Percentiles rank a stretch among this genome's conserved stretches.
Evolutionary conservation across 2,329 filamentous ascomycete genomes (phyloP).

Genomic region (Rhinocladiella similis): DNA sequence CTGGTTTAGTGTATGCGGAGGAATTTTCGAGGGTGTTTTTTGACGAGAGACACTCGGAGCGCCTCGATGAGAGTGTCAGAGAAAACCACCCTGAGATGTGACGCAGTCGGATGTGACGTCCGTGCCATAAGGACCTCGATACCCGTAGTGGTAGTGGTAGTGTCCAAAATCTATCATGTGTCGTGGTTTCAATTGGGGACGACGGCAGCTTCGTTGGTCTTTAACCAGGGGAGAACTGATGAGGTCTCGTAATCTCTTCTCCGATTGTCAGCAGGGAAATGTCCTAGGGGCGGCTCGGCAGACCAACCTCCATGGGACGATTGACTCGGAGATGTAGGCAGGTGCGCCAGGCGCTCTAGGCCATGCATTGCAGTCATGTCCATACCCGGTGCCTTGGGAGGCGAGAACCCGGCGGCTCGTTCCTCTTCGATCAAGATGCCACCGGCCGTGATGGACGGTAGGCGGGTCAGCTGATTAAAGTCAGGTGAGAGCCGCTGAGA

Average conservation of each 20-base stretch:
- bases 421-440: constrained; percentile 22
- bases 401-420: constrained; percentile 7
- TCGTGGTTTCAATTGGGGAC: constrained; percentile 5
- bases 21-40: too few relatives aligned
- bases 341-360: constrained; percentile 15
- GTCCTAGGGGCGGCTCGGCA: constrained; percentile 4
- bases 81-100: too few relatives aligned
- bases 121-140: too few relatives aligned
- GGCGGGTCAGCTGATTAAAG: constrained; percentile 11
- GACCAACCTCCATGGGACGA: constrained; percentile 22
- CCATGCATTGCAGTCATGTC: constrained; percentile 9
- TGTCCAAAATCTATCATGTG: not conserved
- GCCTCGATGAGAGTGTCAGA: too few relatives aligned
- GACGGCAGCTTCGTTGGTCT: constrained; percentile 4
- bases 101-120: too few relatives aligned
- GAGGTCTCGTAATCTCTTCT: constrained; percentile 14
- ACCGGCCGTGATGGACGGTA: constrained; percentile 26
- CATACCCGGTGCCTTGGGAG: constrained; percentile 6
- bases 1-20: too few relatives aligned
- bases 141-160: not conserved
- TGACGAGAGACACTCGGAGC: too few relatives aligned
- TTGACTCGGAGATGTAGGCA: constrained; percentile 19
- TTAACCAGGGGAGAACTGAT: constrained; percentile 21
- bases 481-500: constrained; percentile 23
- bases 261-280: constrained; percentile 16